These are phyloP conservation scores for Arabis alpina DNA, from an alignment of 345 rosid species.

Conservation along the genomic window DNA sequence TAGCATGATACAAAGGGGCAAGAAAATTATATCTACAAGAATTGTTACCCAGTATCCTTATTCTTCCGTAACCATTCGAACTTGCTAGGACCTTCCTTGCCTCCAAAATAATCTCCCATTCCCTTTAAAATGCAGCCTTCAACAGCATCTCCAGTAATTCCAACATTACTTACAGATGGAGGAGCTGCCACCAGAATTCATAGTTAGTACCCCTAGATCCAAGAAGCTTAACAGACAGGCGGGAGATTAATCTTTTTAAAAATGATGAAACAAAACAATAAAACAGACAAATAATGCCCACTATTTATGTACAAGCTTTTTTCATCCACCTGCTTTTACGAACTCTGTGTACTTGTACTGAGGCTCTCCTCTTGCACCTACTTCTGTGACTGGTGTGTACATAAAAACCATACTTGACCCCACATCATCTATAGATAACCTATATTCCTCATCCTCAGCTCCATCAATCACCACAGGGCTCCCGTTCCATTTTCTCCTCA, in stretches of 20 bases:
- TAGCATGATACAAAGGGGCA: not conserved
- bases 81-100: conserved; percentile 98
- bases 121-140: conserved; percentile 84
- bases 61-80: conserved; percentile 87
- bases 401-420: conserved; percentile 96
- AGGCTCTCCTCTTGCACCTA: conserved; percentile 96
- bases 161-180: conserved; percentile 81
- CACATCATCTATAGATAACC: conserved; percentile 73
- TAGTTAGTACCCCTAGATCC: conserved; percentile 22
- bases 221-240: conserved; percentile 5
- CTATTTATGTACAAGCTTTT: conserved; percentile 19
- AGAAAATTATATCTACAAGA: conserved; percentile 18
- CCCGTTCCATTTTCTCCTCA: conserved; percentile 93
- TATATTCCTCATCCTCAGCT: conserved; percentile 89
- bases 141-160: conserved; percentile 75
- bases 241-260: not conserved
- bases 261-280: not conserved
- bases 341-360: conserved; percentile 94
- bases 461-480: conserved; percentile 89
- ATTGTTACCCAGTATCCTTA: conserved; percentile 70
- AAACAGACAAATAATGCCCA: conserved; percentile 1
- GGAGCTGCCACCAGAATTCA: conserved; percentile 67
- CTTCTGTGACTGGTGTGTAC: conserved; percentile 97
- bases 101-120: conserved; percentile 92
- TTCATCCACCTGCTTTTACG: conserved; percentile 75